Percentiles rank a stretch among this genome's conserved stretches.
phyloP scores from a whole-genome alignment of 768 basidiomycete species.

The Rhizopogon rudus region DNA sequence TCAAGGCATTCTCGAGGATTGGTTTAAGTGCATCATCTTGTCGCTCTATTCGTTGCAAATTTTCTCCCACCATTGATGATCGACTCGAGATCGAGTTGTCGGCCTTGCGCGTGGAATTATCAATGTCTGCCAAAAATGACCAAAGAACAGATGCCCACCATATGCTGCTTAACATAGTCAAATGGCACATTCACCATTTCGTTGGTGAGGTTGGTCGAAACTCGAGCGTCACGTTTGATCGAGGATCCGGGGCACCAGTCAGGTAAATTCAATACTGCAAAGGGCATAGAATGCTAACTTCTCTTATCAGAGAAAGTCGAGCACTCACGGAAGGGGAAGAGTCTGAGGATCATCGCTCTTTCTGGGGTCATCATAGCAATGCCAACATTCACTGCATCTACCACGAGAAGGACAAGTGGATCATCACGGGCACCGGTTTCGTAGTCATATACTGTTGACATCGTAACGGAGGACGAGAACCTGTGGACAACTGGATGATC shows the following conservation, averaged over 20 bases:
- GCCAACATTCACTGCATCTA: slow-evolving; percentile 9
- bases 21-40: no score
- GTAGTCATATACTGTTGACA: slow-evolving; percentile 32
- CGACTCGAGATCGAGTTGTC: no score
- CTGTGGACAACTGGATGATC: not conserved
- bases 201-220: not conserved
- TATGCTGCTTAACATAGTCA: slow-evolving; percentile 1
- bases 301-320: no score
- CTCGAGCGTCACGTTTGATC: slow-evolving; percentile 1
- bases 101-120: no score
- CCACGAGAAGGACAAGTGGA: slow-evolving; percentile 22
- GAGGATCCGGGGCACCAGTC: slow-evolving; percentile 6
- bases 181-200: slow-evolving; percentile 3
- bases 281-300: not conserved
- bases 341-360: not conserved
- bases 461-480: not conserved
- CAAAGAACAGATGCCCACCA: not conserved
- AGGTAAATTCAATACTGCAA: slow-evolving; percentile 4
- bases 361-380: not conserved
- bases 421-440: slow-evolving; percentile 28
- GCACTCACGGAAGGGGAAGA: slow-evolving; percentile 1
- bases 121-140: no score
- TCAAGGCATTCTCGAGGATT: no score
- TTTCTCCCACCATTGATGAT: no score
- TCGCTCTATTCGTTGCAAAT: no score